phyloP scores from a whole-genome alignment of 163 green algal genomes.

The Coccomyxa subellipsoidea region DNA sequence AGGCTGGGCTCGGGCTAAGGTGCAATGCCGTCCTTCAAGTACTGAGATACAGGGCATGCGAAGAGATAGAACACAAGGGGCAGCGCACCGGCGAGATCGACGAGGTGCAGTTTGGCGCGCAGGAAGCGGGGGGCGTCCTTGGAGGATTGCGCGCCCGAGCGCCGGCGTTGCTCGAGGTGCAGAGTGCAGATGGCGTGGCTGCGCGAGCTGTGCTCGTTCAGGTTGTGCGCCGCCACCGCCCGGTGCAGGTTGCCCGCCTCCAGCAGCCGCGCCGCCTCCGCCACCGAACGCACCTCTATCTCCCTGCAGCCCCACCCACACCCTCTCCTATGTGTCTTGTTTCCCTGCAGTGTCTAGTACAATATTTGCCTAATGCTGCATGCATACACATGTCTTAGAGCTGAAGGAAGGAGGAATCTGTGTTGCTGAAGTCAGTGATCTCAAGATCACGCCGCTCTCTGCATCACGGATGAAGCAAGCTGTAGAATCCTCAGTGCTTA shows the following conservation, averaged over 20 bases:
- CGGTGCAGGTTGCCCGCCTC: conserved; percentile 41
- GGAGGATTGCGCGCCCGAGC: conserved; percentile 19
- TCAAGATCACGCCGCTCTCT: too few relatives aligned
- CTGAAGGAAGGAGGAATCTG: too few relatives aligned
- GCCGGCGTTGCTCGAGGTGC: conserved; percentile 80
- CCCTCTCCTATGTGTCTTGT: too few relatives aligned
- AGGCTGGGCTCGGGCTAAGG: too few relatives aligned
- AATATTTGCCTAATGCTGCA: too few relatives aligned
- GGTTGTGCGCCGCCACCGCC: conserved; percentile 42
- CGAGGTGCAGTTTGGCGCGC: conserved; percentile 90
- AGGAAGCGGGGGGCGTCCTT: conserved; percentile 55
- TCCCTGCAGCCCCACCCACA: conserved; percentile 34
- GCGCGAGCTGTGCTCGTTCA: conserved; percentile 39
- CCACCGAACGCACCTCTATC: conserved; percentile 23
- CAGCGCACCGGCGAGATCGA: conserved; percentile 49
- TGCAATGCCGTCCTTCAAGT: too few relatives aligned
- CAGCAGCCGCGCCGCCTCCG: conserved; percentile 34
- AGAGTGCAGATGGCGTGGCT: conserved; percentile 68
- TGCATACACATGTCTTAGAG: too few relatives aligned
- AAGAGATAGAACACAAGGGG: background rate
- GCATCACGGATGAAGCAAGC: too few relatives aligned
- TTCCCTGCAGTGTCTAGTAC: too few relatives aligned
- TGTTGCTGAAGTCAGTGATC: too few relatives aligned
- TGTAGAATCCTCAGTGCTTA: too few relatives aligned
- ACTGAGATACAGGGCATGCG: background rate